A percentile compares a stretch with the other conserved stretches of the same genome.
phyloP scores from a whole-genome alignment of 441 rosid species.

The Syzygium syzygioides region DNA sequence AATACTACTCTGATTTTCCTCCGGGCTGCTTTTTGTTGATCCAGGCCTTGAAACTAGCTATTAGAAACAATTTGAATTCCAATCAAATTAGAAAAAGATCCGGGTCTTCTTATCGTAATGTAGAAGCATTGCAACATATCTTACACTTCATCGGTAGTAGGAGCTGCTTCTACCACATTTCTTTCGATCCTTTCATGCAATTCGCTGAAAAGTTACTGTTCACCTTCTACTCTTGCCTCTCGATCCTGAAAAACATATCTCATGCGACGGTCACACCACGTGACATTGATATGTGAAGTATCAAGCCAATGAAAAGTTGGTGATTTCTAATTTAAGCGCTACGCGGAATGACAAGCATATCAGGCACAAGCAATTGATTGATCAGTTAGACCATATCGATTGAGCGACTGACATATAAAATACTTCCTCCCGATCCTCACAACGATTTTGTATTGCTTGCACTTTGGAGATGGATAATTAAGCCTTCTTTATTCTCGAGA shows the following conservation, averaged over 20 bases:
- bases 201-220: not conserved
- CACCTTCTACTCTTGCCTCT: not conserved
- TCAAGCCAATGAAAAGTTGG: not conserved
- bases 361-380: not conserved
- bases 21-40: not conserved
- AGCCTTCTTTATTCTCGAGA: not conserved
- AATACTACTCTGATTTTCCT: not conserved
- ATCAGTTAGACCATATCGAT: not conserved
- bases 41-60: not conserved
- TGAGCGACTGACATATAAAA: not conserved
- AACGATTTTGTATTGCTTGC: not conserved
- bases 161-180: not conserved
- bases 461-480: not conserved
- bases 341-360: not conserved
- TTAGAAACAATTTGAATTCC: not conserved
- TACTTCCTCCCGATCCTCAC: not conserved
- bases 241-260: not conserved
- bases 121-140: not conserved
- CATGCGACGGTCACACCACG: not conserved
- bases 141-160: not conserved
- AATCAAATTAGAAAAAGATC: not conserved
- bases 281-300: not conserved
- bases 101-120: not conserved
- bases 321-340: not conserved
- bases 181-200: not conserved